phyloP scores from a whole-genome alignment of 163 green algal species.

The Coccomyxa subellipsoidea region DNA sequence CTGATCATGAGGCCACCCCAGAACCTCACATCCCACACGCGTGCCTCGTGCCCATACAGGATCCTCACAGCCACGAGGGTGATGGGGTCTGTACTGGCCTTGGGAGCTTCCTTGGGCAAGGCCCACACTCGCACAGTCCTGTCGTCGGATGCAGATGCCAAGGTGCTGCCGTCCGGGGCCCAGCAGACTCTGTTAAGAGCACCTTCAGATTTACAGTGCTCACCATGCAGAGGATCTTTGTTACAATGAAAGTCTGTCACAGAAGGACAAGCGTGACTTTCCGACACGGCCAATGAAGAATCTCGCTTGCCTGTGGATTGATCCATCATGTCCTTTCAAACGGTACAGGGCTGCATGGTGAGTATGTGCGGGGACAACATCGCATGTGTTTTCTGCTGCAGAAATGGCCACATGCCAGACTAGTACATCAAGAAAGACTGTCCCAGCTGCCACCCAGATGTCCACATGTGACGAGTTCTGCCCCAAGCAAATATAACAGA shows the following conservation, averaged over 20 bases:
- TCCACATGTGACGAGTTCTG: not conserved
- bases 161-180: constrained; percentile 18
- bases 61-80: constrained; percentile 13
- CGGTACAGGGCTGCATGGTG: not conserved
- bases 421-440: constrained; percentile 48
- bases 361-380: not conserved
- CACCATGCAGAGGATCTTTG: not conserved
- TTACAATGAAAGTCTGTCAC: not conserved
- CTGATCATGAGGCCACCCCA: constrained; percentile 25
- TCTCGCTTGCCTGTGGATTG: constrained; percentile 41
- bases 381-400: not conserved
- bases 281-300: no score
- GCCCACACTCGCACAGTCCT: constrained; percentile 45
- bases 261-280: not conserved
- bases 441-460: constrained; percentile 40
- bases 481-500: not conserved
- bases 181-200: constrained; percentile 39
- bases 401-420: constrained; percentile 27
- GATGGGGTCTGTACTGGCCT: not conserved
- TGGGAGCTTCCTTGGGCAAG: not conserved
- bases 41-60: constrained; percentile 38
- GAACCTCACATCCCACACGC: constrained; percentile 47
- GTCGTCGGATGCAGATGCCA: constrained; percentile 53
- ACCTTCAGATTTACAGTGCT: not conserved
- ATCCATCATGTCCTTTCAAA: constrained; percentile 48